Evolutionary conservation across 2,329 filamentous ascomycete genomes (phyloP), one percentile per base, ranked within the genome.

Genomic region (Aspergillus sp.): DNA sequence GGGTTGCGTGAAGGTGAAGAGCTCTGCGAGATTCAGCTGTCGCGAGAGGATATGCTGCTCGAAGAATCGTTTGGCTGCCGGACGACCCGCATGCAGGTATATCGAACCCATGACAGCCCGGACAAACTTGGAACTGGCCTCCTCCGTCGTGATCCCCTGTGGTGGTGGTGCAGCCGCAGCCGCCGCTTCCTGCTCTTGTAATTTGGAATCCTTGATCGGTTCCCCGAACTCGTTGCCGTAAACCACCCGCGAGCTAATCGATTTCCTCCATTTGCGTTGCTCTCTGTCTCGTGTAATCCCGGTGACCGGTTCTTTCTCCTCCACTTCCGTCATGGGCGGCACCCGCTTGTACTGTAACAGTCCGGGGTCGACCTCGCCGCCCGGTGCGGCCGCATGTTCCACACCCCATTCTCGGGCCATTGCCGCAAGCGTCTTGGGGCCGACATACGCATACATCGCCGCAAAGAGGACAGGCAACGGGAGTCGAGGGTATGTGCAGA

Each of bases 401-500:
- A 97, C 82, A 70, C 93, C 93, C 93, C 93, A 98, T 71, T 93
- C 86, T 52, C 78, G 74, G 10, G 86, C 81, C 54, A 97, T 78
- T 19, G 82, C 75, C 44, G 83, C 74, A 41, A 97, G 76, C 1
- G 90, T 82, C 55, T 82, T 80, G 4, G 81, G 78, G 4, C 93
- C 93, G 41, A 83, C 78, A 65, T 88, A 97, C 41, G 87, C 89
- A 60, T 85, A 83, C 73, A 94, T 83, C 30, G 88, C 85, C 45
- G 89, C 82, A 70, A 88, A 94, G 44, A 95, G 73, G 47, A 98
- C 85, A n/a, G 79, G 71, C 78, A 93, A 86, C 45, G 93, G 93
- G 46, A 98, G 78, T 43, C 93, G 88, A 9, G 93, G 93, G 70
- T 90, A 97, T 61, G 83, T 86, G 73, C 85, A 88, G 57, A 96